Conservation (phyloP, 1,139 yeast species). For the Candida glucosophila region DNA sequence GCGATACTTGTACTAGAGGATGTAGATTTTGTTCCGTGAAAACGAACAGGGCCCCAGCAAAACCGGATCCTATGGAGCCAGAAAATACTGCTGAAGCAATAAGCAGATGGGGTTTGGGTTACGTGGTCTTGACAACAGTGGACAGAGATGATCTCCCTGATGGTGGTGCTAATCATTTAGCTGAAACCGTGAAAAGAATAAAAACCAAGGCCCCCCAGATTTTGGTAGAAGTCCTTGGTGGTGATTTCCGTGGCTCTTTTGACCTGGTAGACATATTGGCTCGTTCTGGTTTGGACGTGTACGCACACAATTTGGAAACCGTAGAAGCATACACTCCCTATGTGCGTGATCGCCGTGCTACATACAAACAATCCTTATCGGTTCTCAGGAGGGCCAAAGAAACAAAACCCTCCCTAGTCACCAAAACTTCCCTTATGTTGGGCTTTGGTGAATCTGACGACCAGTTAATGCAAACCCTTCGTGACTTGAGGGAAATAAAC, state of each 20-base stretch:
- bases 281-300: constrained; percentile 82
- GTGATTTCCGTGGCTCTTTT: constrained; percentile 90
- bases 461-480: constrained; percentile 67
- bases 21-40: constrained; percentile 97
- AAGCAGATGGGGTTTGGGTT: constrained; percentile 96
- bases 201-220: constrained; percentile 87
- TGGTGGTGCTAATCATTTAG: constrained; percentile 89
- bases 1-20: constrained; percentile 98
- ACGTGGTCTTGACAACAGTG: constrained; percentile 94
- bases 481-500: constrained; percentile 60
- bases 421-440: constrained; percentile 93
- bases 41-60: constrained; percentile 78
- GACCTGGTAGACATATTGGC: constrained; percentile 78
- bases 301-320: constrained; percentile 95
- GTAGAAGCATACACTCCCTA: constrained; percentile 93
- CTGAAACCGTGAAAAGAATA: constrained; percentile 77
- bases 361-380: constrained; percentile 77
- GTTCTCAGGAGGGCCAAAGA: constrained; percentile 77
- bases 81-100: constrained; percentile 97
- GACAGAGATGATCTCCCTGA: constrained; percentile 93
- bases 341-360: constrained; percentile 94
- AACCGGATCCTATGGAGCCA: constrained; percentile 94
- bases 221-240: constrained; percentile 86
- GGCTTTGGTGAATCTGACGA: constrained; percentile 96
- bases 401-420: constrained; percentile 64